Evolutionary conservation across 306 rosid genomes (phyloP).

Genomic region (Malus sieversii): DNA sequence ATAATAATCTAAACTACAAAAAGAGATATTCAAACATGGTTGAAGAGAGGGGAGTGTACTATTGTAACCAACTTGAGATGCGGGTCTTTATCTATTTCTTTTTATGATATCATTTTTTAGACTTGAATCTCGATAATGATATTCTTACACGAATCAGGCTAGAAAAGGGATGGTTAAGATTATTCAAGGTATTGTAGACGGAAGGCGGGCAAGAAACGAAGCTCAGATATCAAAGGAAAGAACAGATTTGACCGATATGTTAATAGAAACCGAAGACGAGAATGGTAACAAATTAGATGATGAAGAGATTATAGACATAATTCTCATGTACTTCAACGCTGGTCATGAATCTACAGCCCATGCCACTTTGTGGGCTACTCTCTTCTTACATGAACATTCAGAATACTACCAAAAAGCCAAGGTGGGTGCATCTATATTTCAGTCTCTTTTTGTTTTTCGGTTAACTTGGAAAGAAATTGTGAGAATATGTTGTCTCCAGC

Average conservation of each 20-base stretch:
- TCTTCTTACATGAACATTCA: slow-evolving; percentile 48
- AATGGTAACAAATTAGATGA: slow-evolving; percentile 43
- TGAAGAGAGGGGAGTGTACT: too few relatives aligned
- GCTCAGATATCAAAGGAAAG: slow-evolving; percentile 6
- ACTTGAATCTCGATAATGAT: not conserved
- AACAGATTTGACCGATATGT: slow-evolving; percentile 47
- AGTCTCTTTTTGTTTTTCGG: too few relatives aligned
- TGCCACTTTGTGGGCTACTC: slow-evolving; percentile 59
- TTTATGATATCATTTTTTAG: not conserved
- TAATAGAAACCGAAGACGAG: slow-evolving; percentile 63
- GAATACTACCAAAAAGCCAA: slow-evolving; percentile 38
- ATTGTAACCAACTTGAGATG: too few relatives aligned
- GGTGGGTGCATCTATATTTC: slow-evolving; percentile 20
- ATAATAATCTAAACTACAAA: too few relatives aligned
- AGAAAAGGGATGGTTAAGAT: slow-evolving; percentile 42
- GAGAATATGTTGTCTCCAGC: too few relatives aligned
- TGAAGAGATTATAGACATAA: slow-evolving; percentile 59
- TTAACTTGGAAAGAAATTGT: too few relatives aligned
- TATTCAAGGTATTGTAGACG: slow-evolving; percentile 38
- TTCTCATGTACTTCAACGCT: slow-evolving; percentile 64
- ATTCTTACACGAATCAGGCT: slow-evolving; percentile 35
- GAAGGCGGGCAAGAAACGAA: slow-evolving; percentile 20
- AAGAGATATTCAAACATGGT: too few relatives aligned
- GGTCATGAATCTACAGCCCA: slow-evolving; percentile 87
- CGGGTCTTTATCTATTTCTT: not conserved